Percentiles rank a stretch among this genome's conserved stretches.
Conservation (phyloP, 345 rosid species). For the Citrus trifoliata region DNA sequence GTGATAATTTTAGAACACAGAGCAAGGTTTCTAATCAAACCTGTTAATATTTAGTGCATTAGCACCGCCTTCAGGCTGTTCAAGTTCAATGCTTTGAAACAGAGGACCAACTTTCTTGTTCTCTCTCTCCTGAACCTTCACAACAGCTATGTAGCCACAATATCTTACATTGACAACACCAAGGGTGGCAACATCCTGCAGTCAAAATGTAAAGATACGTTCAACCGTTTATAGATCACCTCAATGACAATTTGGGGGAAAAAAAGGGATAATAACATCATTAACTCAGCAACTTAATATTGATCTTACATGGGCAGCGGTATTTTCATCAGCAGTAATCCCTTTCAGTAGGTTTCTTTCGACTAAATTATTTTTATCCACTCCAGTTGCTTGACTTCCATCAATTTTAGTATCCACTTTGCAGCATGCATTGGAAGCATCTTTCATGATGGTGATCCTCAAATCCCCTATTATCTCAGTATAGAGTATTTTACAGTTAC, state of each 20-base stretch:
- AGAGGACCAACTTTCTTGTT: constrained; percentile 42
- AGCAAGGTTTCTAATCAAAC: constrained; percentile 29
- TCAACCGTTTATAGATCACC: constrained; percentile 1
- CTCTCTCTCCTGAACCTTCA: constrained; percentile 63
- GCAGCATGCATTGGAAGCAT: constrained; percentile 65
- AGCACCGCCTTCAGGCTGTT: constrained; percentile 98
- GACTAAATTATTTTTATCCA: constrained; percentile 52
- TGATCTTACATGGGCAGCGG: constrained; percentile 87
- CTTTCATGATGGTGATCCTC: constrained; percentile 55
- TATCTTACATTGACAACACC: constrained; percentile 78
- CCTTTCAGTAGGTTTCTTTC: constrained; percentile 92
- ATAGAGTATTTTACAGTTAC: constrained; percentile 32
- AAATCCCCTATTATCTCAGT: constrained; percentile 75
- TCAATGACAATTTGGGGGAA: background rate
- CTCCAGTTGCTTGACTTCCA: constrained; percentile 66
- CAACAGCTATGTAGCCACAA: constrained; percentile 80
- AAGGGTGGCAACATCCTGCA: constrained; percentile 80
- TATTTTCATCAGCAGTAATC: constrained; percentile 94
- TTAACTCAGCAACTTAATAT: constrained; percentile 17
- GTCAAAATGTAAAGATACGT: constrained; percentile 16
- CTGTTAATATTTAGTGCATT: constrained; percentile 96
- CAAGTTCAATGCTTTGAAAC: constrained; percentile 65
- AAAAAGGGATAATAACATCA: constrained; percentile 4
- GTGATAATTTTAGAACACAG: background rate
- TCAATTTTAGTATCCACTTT: constrained; percentile 94